A percentile compares a stretch with the other conserved stretches of the same genome.
phyloP scores from a whole-genome alignment of 2,329 filamentous ascomycete species.

The Cyphellophora attinorum region DNA sequence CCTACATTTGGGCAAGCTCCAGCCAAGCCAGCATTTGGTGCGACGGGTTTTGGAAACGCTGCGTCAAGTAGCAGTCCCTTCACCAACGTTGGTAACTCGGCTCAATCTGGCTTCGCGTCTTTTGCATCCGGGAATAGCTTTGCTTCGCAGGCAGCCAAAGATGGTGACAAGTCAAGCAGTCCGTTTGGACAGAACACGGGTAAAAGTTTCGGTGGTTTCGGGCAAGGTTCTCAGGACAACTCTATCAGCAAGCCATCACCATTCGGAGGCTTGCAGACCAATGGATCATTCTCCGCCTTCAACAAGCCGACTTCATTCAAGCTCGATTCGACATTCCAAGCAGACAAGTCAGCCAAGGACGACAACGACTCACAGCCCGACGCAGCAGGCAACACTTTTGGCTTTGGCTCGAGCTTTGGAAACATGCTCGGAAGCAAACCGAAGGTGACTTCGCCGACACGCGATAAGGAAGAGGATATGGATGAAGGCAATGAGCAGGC shows the following conservation, averaged over 20 bases:
- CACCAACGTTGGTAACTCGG: constrained; percentile 7
- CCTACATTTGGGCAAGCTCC: constrained; percentile 15
- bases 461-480: constrained; percentile 21
- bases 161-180: constrained; percentile 1
- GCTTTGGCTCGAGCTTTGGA: constrained; percentile 29
- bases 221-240: constrained; percentile 12
- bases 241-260: neutral
- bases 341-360: constrained; percentile 27
- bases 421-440: constrained; percentile 25
- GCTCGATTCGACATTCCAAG: constrained; percentile 35
- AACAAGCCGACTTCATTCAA: constrained; percentile 25
- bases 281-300: constrained; percentile 20
- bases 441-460: constrained; percentile 12
- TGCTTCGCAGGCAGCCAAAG: constrained; percentile 11
- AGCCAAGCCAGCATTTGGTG: constrained; percentile 16
- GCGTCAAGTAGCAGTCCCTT: constrained; percentile 12
- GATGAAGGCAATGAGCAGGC: constrained; percentile 13
- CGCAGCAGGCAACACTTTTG: constrained; percentile 22
- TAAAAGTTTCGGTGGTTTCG: constrained; percentile 27
- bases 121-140: constrained; percentile 20
- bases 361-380: constrained; percentile 29
- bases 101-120: constrained; percentile 19
- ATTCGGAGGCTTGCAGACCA: constrained; percentile 3
- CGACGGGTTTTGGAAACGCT: constrained; percentile 5
- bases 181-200: constrained; percentile 12